A percentile compares a stretch with the other conserved stretches of the same genome.
Evolutionary conservation across 306 rosid species (phyloP).

Genomic region (Mucuna pruriens): DNA sequence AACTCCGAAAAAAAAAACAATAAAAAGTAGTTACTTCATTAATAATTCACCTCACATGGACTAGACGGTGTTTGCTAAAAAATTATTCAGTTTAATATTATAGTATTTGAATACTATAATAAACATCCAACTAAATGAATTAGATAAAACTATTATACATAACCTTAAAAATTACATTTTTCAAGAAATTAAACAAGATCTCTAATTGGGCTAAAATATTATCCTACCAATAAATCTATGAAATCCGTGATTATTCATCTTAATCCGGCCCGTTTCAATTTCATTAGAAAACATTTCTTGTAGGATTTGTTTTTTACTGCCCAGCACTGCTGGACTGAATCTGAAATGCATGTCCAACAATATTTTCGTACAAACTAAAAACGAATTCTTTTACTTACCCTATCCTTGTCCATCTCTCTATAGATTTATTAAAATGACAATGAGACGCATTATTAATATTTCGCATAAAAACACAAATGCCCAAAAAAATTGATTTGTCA

Average conservation of each 20-base stretch:
- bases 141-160: not conserved
- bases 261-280: not conserved
- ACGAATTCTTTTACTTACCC: not conserved
- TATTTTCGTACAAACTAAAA: not conserved
- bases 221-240: not conserved
- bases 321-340: not conserved
- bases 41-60: not conserved
- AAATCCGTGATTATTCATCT: not conserved
- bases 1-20: no score
- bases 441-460: constrained; percentile 8
- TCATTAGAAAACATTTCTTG: not conserved
- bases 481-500: constrained; percentile 30
- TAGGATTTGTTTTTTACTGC: not conserved
- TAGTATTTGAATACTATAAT: not conserved
- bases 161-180: not conserved
- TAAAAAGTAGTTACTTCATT: no score
- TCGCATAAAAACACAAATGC: constrained; percentile 36
- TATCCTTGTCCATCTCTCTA: not conserved
- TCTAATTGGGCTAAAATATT: not conserved
- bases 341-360: not conserved
- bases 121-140: not conserved
- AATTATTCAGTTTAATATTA: not conserved
- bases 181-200: not conserved
- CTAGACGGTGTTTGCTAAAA: not conserved
- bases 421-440: constrained; percentile 8